These are phyloP conservation scores for Lepidium africanum DNA, from an alignment of 345 rosid genomes.

Conservation along the genomic window DNA sequence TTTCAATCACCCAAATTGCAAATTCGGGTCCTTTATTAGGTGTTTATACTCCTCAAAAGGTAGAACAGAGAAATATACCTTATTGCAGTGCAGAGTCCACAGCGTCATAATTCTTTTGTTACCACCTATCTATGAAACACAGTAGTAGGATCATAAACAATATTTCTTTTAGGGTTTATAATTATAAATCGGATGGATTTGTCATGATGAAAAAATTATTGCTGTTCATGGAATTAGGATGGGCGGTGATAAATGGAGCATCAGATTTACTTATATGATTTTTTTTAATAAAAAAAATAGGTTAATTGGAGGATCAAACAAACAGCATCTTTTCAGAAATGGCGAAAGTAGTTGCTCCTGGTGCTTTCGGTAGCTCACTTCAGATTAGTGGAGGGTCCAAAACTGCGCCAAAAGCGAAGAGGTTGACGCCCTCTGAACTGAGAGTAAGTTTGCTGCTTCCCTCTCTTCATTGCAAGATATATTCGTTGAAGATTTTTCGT, in stretches of 20 bases:
- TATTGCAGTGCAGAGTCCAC: no score
- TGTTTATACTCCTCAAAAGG: no score
- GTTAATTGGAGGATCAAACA: conserved; percentile 14
- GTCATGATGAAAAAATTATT: neutral
- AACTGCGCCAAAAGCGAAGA: conserved; percentile 36
- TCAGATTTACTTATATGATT: neutral
- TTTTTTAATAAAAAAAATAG: neutral
- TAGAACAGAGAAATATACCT: no score
- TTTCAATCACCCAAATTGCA: conserved; percentile 30
- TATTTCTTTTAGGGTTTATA: neutral
- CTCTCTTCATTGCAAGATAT: neutral
- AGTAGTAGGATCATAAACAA: no score
- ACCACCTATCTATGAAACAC: no score
- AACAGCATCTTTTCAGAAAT: conserved; percentile 18
- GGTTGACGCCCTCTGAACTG: no score
- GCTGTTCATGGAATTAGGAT: neutral
- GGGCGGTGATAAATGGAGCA: neutral
- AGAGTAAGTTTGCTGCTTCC: conserved; percentile 39
- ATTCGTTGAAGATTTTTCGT: neutral
- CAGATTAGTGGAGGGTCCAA: conserved; percentile 41
- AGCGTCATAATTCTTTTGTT: no score
- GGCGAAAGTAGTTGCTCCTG: conserved; percentile 65
- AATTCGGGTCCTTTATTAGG: conserved; percentile 34
- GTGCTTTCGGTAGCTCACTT: conserved; percentile 38
- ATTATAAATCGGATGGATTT: neutral